Conservation (phyloP, 2,329 filamentous ascomycete species). For the Cryphonectria parasitica region DNA sequence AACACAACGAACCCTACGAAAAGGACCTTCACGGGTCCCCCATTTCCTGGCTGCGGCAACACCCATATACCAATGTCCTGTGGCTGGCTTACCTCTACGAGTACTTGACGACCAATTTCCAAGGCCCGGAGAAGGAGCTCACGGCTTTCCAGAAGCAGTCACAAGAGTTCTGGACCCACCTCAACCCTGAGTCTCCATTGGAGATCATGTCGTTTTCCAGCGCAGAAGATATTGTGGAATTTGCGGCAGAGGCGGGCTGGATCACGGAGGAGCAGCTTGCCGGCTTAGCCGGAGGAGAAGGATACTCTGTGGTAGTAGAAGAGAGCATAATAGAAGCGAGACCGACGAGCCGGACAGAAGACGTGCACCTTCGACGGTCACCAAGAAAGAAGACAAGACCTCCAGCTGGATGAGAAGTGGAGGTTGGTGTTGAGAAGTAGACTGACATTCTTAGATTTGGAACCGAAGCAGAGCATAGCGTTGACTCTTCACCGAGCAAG, state of each 20-base stretch:
- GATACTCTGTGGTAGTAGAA: conserved; percentile 29
- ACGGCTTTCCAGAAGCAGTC: conserved; percentile 52
- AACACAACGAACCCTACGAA: conserved; percentile 53
- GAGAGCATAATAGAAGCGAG: conserved; percentile 32
- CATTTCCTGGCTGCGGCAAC: conserved; percentile 58
- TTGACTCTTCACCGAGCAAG: not conserved
- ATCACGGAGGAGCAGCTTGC: conserved; percentile 56
- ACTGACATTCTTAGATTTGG: not conserved
- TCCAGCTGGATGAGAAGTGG: conserved; percentile 9
- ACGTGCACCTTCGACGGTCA: conserved; percentile 28
- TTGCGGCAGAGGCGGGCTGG: conserved; percentile 63
- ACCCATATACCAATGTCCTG: conserved; percentile 67
- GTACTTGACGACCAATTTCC: conserved; percentile 54
- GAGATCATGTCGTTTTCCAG: conserved; percentile 55
- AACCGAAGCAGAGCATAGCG: not conserved
- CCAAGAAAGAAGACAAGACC: conserved; percentile 27
- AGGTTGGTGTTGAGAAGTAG: too few species aligned
- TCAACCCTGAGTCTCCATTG: conserved; percentile 55
- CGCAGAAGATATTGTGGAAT: conserved; percentile 60
- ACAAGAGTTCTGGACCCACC: conserved; percentile 56
- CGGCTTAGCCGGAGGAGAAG: conserved; percentile 10
- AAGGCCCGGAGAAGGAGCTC: conserved; percentile 51
- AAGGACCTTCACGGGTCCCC: conserved; percentile 47
- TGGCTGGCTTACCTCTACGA: conserved; percentile 67
- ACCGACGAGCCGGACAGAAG: conserved; percentile 17